Conservation (phyloP, 2,329 filamentous ascomycete genomes). For the Fusarium begoniae region DNA sequence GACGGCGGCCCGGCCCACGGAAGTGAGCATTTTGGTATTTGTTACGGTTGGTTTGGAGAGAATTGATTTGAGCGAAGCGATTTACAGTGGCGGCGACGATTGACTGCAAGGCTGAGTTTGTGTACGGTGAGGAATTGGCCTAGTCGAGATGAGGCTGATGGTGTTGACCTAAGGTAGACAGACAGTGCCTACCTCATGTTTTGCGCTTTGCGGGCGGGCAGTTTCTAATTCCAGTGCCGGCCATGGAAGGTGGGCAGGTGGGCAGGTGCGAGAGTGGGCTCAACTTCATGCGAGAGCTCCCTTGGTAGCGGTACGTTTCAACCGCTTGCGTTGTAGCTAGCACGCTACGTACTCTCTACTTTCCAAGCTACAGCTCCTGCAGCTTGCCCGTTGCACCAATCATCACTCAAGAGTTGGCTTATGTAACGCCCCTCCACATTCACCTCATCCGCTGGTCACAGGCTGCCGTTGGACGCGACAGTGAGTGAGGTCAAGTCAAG, state of each 20-base stretch:
- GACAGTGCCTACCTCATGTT: conserved; percentile 14
- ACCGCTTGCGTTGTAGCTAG: not conserved
- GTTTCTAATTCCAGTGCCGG: conserved; percentile 22
- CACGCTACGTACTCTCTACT: conserved; percentile 8
- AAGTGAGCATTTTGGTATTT: conserved; percentile 51
- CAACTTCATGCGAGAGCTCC: conserved; percentile 21
- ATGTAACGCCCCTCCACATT: conserved; percentile 39
- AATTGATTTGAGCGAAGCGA: not conserved
- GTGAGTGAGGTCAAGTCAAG: conserved; percentile 39
- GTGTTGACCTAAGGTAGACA: conserved; percentile 19
- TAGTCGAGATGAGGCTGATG: conserved; percentile 21
- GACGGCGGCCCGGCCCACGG: conserved; percentile 51
- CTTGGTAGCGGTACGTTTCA: conserved; percentile 10
- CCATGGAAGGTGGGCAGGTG: conserved; percentile 7
- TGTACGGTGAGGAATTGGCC: conserved; percentile 13
- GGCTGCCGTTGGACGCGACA: conserved; percentile 52
- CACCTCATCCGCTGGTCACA: conserved; percentile 35
- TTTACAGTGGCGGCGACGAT: not conserved
- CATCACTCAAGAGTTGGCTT: conserved; percentile 38
- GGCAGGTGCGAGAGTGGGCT: conserved; percentile 13
- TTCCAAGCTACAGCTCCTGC: conserved; percentile 26
- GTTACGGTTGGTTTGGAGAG: not conserved
- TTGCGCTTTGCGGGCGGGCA: conserved; percentile 14
- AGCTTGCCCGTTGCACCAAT: conserved; percentile 43
- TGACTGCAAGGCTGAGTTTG: conserved; percentile 13